A percentile compares a stretch with the other conserved stretches of the same genome.
Evolutionary conservation across 108 stramenopile genomes (phyloP).

Genomic region (Epithemia pelagica): DNA sequence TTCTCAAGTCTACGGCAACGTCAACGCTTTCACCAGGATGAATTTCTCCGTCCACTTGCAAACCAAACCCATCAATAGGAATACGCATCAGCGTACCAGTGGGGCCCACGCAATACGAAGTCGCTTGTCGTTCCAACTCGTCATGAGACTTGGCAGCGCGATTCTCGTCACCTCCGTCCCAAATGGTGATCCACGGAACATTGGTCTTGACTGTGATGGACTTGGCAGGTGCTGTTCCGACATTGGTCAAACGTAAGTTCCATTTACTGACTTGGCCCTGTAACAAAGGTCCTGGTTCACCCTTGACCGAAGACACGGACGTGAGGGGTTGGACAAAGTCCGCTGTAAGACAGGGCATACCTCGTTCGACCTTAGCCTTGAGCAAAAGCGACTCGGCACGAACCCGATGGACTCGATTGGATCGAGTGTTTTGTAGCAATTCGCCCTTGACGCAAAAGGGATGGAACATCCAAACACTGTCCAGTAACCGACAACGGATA

Average conservation of each 20-base stretch:
- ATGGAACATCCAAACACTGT: conserved; percentile 79
- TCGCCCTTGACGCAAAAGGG: conserved; percentile 56
- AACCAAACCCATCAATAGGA: conserved; percentile 28
- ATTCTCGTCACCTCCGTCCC: conserved; percentile 5
- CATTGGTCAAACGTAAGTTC: conserved; percentile 67
- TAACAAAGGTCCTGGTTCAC: conserved; percentile 23
- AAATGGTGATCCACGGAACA: conserved; percentile 71
- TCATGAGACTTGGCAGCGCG: neutral
- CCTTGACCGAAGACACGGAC: neutral
- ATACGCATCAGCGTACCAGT: conserved; percentile 70
- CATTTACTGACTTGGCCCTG: conserved; percentile 72
- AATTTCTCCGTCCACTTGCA: conserved; percentile 28
- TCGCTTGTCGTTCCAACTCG: conserved; percentile 8
- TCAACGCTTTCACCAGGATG: conserved; percentile 67
- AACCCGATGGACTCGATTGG: conserved; percentile 53
- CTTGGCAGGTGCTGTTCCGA: conserved; percentile 71
- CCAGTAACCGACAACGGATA: conserved; percentile 58
- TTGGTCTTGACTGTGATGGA: conserved; percentile 68
- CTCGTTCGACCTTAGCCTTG: conserved; percentile 54
- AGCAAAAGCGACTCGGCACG: conserved; percentile 60
- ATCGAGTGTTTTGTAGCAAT: conserved; percentile 59
- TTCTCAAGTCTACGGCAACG: conserved; percentile 65
- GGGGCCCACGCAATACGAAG: conserved; percentile 66
- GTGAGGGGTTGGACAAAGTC: conserved; percentile 15
- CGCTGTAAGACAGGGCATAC: conserved; percentile 75